These are phyloP conservation scores for Roridomyces roridus DNA, from an alignment of 768 basidiomycete genomes.

Conservation along the genomic window DNA sequence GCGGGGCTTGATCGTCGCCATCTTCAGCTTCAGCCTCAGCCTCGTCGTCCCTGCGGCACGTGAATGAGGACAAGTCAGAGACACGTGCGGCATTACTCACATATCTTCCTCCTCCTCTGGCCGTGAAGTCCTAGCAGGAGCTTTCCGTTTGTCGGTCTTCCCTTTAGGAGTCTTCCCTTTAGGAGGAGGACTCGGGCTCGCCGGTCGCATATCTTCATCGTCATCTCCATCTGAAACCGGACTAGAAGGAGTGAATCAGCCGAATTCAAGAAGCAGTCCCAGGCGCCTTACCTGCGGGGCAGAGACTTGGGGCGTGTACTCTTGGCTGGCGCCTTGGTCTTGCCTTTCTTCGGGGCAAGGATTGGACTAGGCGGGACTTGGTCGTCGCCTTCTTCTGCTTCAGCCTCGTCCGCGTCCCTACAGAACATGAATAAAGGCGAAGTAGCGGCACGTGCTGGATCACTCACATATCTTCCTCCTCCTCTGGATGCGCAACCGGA, in stretches of 20 bases:
- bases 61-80: not conserved
- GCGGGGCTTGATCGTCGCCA: too few relatives aligned
- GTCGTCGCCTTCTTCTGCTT: too few relatives aligned
- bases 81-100: not conserved
- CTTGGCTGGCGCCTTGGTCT: conserved; percentile 2
- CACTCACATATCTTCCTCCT: too few relatives aligned
- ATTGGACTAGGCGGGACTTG: not conserved
- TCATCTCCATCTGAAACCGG: too few relatives aligned
- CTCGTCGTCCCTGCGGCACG: not conserved
- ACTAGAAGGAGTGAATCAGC: too few relatives aligned
- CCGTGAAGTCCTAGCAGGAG: not conserved
- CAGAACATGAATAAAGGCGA: not conserved
- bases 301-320: not conserved
- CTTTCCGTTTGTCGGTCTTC: too few relatives aligned
- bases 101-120: too few relatives aligned
- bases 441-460: not conserved
- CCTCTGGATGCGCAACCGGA: not conserved
- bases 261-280: too few relatives aligned
- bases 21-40: not conserved
- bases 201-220: too few relatives aligned
- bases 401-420: not conserved
- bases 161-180: too few relatives aligned
- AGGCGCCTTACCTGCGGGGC: too few relatives aligned
- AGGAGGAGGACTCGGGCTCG: too few relatives aligned
- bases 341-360: not conserved